Percentiles rank a stretch among this genome's conserved stretches.
Conservation (phyloP, 2,329 filamentous ascomycete species). For the Penicillium sp. region DNA sequence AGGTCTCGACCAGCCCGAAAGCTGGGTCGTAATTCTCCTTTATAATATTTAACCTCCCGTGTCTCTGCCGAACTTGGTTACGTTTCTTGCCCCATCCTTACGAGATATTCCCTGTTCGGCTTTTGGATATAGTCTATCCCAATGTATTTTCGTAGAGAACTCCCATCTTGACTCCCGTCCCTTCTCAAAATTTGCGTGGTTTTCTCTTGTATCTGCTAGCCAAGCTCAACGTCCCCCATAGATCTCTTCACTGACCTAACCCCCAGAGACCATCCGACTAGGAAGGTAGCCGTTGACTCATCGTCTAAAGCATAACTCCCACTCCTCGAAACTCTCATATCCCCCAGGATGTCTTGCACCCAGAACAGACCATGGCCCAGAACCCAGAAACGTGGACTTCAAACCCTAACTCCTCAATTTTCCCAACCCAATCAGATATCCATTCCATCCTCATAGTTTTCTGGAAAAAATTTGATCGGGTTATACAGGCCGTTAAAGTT, state of each 20-base stretch:
- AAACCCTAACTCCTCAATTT: not conserved
- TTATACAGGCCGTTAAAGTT: not conserved
- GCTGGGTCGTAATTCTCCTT: slow-evolving; percentile 4
- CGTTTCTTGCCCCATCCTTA: not conserved
- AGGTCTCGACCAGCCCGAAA: slow-evolving; percentile 20
- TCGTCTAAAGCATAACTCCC: not conserved
- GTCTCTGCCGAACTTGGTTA: not conserved
- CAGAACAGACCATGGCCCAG: not conserved
- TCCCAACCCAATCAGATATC: not conserved
- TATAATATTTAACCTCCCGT: not conserved
- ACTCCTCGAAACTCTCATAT: no score
- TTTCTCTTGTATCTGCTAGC: no score
- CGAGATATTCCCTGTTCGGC: slow-evolving; percentile 4
- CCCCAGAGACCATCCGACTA: not conserved
- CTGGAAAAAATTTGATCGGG: not conserved
- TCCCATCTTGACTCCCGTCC: slow-evolving; percentile 7
- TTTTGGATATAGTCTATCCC: slow-evolving; percentile 18
- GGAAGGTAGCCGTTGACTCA: not conserved
- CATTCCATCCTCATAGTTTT: not conserved
- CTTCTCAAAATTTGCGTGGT: not conserved
- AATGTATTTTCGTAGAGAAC: slow-evolving; percentile 16
- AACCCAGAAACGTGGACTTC: not conserved
- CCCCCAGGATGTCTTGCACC: not conserved
- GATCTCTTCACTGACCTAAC: not conserved
- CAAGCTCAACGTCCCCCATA: no score